A percentile compares a stretch with the other conserved stretches of the same genome.
These are phyloP conservation scores for Cystobasidiopsis lactophilus DNA, from an alignment of 768 basidiomycete species.

Conservation along the genomic window DNA sequence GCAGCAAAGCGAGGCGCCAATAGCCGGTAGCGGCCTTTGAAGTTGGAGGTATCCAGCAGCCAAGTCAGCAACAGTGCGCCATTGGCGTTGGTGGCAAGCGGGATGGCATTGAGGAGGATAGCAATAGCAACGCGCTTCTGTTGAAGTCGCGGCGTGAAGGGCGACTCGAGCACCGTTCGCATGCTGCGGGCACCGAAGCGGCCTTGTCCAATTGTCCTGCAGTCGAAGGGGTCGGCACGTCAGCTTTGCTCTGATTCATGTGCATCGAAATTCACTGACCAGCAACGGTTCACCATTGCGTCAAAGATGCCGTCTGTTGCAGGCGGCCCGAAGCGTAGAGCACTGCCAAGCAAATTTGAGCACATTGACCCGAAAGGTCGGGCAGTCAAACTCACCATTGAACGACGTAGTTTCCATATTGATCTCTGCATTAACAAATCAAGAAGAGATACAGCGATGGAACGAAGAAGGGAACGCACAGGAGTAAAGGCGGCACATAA, in stretches of 20 bases:
- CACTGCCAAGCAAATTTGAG: slow-evolving; percentile 29
- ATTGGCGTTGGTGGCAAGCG: slow-evolving; percentile 90
- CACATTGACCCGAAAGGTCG: neutral
- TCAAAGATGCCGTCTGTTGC: slow-evolving; percentile 92
- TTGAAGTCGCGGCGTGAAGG: slow-evolving; percentile 64
- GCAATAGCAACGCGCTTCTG: slow-evolving; percentile 88
- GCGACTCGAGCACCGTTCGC: slow-evolving; percentile 85
- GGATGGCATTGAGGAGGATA: slow-evolving; percentile 88
- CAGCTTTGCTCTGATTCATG: neutral
- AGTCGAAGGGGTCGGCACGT: neutral
- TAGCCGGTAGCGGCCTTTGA: slow-evolving; percentile 85
- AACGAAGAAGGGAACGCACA: slow-evolving; percentile 62
- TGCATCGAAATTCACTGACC: slow-evolving; percentile 23
- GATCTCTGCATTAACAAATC: slow-evolving; percentile 29
- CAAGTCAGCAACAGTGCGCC: slow-evolving; percentile 87
- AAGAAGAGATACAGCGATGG: neutral
- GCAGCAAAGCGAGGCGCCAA: slow-evolving; percentile 90
- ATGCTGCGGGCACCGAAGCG: slow-evolving; percentile 94
- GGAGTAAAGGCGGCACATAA: slow-evolving; percentile 74
- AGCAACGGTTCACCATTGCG: slow-evolving; percentile 89
- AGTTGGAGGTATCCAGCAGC: slow-evolving; percentile 82
- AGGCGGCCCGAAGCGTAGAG: slow-evolving; percentile 71
- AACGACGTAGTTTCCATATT: slow-evolving; percentile 28
- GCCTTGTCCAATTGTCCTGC: slow-evolving; percentile 76
- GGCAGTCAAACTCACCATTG: slow-evolving; percentile 21